Evolutionary conservation across 768 basidiomycete species (phyloP), one percentile per base, ranked within the genome.

Genomic region (Boletus vermiculosoides): DNA sequence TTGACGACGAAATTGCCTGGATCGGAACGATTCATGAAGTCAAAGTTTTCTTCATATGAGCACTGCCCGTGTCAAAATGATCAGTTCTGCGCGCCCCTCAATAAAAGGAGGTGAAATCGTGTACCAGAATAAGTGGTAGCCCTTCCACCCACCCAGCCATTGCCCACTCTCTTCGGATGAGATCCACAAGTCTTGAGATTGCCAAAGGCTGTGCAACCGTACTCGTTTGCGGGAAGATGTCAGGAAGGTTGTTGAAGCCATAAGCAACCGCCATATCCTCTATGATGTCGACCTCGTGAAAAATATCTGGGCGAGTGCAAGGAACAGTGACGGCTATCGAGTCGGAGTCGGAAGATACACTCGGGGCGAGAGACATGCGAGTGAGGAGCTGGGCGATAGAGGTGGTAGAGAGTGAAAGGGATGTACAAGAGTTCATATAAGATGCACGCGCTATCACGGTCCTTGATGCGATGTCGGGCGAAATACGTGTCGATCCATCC

Each of bases 31-130:
- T 97, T 97, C 60, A 99, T 80, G 79, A 86, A 94, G 49, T 85
- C 88, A 68, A 98, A 99, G 77, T 98, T 98, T 76, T 99, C 97
- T 73, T 98, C 96, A 66, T 94, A 94, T 12, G 96, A 98, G 75
- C 96, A 99, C 94, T 98, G 66, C 42, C 44, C 25, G 57, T 28
- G 28, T 48, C 34, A 40, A 7, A 0, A 9, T 41, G 10, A 22
- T 70, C 41, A 66, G 52, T 20, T 39, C 28, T 45, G n/a, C n/a
- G 23, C 2, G 23, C 37, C 22, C n/a, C 16, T 23, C 42, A 1
- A 28, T 47, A 52, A 41, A 46, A 4, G 28, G 28, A 31, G 53
- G 11, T 20, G 47, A 42, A 45, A 36, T 20, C 9, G 12, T 74
- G 50, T 68, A 97, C 95, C 61, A 99, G 80, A 68, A 94, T 98